phyloP scores from a whole-genome alignment of 1,284 basidiomycete species.

The Sporisorium graminicola region DNA sequence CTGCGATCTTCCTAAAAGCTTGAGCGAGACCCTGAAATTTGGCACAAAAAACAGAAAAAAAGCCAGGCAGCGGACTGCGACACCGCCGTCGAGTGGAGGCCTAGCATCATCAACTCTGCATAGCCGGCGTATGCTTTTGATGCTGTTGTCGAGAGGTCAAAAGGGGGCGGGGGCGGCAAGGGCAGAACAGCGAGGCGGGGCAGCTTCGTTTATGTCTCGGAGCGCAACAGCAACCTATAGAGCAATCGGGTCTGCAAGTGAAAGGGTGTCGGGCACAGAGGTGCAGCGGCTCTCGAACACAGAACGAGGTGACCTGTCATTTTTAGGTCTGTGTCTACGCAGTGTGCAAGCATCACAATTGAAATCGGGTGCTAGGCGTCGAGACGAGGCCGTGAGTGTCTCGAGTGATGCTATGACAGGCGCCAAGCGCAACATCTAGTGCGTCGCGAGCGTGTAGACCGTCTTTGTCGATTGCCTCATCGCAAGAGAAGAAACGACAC shows the following conservation, averaged over 20 bases:
- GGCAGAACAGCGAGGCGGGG: neutral
- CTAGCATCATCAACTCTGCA: neutral
- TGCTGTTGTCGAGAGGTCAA: neutral
- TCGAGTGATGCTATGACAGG: neutral
- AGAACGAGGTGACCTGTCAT: slow-evolving; percentile 14
- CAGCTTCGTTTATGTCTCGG: too few species aligned
- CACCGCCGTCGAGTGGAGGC: neutral
- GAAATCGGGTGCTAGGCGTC: neutral
- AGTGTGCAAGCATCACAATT: neutral
- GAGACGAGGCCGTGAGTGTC: neutral
- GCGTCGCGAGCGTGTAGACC: neutral
- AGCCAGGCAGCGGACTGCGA: slow-evolving; percentile 4
- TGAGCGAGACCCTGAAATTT: slow-evolving; percentile 12
- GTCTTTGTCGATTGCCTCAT: neutral
- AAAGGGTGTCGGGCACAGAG: neutral
- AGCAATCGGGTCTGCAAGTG: neutral
- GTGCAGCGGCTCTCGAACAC: neutral
- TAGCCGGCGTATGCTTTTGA: neutral
- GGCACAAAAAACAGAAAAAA: neutral
- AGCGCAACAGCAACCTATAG: neutral
- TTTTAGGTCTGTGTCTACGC: neutral
- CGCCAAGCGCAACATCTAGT: slow-evolving; percentile 7
- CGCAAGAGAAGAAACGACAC: too few species aligned
- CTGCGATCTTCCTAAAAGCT: slow-evolving; percentile 17
- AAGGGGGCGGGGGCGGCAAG: too few species aligned